Evolutionary conservation across 176 grass and related monocot genomes (phyloP), one percentile per base, ranked within the genome.

Genomic region (Areca catechu): DNA sequence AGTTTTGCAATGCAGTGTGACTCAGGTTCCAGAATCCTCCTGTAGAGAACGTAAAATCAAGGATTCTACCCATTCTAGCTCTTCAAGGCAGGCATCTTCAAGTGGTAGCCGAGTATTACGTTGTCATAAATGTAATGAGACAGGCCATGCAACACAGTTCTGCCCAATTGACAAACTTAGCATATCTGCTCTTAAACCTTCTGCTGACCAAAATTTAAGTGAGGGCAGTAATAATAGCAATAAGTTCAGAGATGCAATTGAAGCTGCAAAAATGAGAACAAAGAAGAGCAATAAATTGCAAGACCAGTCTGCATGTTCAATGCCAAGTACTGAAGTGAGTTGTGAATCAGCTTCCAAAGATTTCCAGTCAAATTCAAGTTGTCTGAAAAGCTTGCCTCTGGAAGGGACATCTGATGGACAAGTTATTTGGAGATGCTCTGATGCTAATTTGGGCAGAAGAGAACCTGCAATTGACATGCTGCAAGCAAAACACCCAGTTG

Each of bases 81-180:
- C 69, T 29, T 89, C 70, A 49, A 84, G 37, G 56, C 53, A 23
- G 16, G 51, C 61, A 71, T 69, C 57, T 82, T 62, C 67, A 72
- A 50, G 29, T 54, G 56, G 50, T 47, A 77, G 24, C 54, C 65
- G 30, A 55, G 21, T 61, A 56, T 25, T 62, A 9, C 69, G 73
- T 52, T 92, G 87, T 70, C 78, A 92, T 49, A 71, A 70, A 50
- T 92, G 80, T 69, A 88, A 98, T 82, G 87, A 85, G 82, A 34
- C 3, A n/a, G 87, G 78, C 22, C 93, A 97, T 63, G 52, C 70
- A 50, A 80, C 79, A 16, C 87, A 92, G 70, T 92, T 76, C 63
- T 92, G 93, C 65, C 54, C 66, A 12, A 48, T 73, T 54, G 80
- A 88, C 34, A 89, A 73, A 63, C 52, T 77, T 65, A 19, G 65